Evolutionary conservation across 2,329 filamentous ascomycete species (phyloP).

Genomic region (Ophidiomyces ophidiicola): DNA sequence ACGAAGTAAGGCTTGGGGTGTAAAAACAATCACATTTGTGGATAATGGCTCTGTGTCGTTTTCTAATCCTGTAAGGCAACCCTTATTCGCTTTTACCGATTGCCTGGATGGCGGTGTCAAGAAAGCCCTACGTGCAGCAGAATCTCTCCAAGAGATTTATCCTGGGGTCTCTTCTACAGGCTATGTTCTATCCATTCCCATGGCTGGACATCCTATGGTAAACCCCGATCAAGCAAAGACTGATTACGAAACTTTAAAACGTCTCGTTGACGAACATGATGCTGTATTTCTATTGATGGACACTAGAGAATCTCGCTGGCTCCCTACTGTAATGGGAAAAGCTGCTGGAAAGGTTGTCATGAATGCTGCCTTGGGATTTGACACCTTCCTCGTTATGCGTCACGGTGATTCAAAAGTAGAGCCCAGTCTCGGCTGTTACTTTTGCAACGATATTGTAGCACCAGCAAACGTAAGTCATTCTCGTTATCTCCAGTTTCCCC

Average conservation of each 20-base stretch:
- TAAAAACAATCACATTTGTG: conserved; percentile 87
- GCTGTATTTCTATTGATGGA: conserved; percentile 96
- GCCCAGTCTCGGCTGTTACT: conserved; percentile 80
- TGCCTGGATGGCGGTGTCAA: conserved; percentile 71
- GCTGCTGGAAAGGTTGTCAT: conserved; percentile 86
- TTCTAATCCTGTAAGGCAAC: conserved; percentile 91
- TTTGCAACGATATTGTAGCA: conserved; percentile 95
- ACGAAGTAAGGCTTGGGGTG: conserved; percentile 61
- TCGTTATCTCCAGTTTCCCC: conserved; percentile 17
- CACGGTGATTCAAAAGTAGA: conserved; percentile 62
- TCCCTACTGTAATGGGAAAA: conserved; percentile 94
- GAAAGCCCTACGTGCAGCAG: conserved; percentile 71
- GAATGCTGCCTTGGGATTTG: conserved; percentile 91
- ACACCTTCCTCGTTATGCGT: conserved; percentile 94
- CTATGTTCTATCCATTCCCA: conserved; percentile 74
- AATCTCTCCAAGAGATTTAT: conserved; percentile 72
- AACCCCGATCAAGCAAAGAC: conserved; percentile 56
- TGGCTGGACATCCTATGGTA: conserved; percentile 81
- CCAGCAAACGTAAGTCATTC: conserved; percentile 65
- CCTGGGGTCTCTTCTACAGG: conserved; percentile 76
- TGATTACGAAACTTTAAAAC: conserved; percentile 64
- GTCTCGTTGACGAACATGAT: conserved; percentile 72
- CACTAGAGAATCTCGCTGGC: conserved; percentile 83
- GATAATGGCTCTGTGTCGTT: conserved; percentile 90
- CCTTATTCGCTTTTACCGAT: conserved; percentile 80